A percentile compares a stretch with the other conserved stretches of the same genome.
phyloP scores from a whole-genome alignment of 2,329 filamentous ascomycete species.

The Fusarium solani-melongenae region DNA sequence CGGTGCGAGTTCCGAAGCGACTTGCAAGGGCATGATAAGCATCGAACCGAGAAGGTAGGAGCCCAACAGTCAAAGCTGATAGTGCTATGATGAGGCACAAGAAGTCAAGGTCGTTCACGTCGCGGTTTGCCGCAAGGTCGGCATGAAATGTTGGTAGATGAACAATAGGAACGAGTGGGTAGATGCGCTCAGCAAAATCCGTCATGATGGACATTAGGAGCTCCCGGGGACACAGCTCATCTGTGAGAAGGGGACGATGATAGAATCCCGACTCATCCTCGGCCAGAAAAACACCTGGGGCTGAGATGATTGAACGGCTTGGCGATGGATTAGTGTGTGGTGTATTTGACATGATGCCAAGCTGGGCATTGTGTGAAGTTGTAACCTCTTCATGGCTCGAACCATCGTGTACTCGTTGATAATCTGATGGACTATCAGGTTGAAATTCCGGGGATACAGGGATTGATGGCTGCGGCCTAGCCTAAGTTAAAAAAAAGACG shows the following conservation, averaged over 20 bases:
- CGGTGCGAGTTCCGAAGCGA: constrained; percentile 39
- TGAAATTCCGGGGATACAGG: not conserved
- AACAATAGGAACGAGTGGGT: constrained; percentile 41
- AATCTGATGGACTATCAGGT: not conserved
- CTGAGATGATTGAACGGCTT: not conserved
- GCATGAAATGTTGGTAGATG: constrained; percentile 40
- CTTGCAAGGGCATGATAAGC: constrained; percentile 36
- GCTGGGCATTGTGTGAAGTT: not conserved
- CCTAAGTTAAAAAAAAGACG: not conserved
- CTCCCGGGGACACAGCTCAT: constrained; percentile 40
- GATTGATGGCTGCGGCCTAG: not conserved
- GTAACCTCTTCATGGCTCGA: not conserved
- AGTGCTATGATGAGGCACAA: constrained; percentile 40
- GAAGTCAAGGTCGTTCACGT: constrained; percentile 40
- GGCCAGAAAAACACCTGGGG: not conserved
- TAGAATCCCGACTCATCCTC: not conserved
- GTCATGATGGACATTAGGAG: constrained; percentile 37
- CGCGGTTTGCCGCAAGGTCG: constrained; percentile 33
- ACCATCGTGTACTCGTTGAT: not conserved
- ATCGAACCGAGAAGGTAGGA: constrained; percentile 42
- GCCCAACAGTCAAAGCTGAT: constrained; percentile 37
- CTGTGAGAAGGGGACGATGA: constrained; percentile 25
- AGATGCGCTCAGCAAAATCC: constrained; percentile 42
- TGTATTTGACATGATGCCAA: not conserved
- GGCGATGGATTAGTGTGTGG: not conserved